phyloP scores from a whole-genome alignment of 2,329 filamentous ascomycete genomes.

The Colletotrichum sojae region DNA sequence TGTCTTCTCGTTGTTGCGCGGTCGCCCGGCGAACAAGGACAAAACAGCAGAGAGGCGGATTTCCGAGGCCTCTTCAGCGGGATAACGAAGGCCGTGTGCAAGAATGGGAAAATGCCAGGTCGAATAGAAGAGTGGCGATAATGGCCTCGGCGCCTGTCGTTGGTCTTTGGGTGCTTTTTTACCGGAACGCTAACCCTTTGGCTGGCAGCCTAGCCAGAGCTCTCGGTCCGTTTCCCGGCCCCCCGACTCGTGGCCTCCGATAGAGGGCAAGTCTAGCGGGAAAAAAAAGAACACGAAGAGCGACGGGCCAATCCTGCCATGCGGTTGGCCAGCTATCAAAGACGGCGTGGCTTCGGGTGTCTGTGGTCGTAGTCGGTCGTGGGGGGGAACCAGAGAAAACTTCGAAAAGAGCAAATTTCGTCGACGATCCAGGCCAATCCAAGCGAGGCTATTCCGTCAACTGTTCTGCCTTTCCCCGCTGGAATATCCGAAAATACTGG shows the following conservation, averaged over 20 bases:
- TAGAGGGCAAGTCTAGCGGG: slow-evolving; percentile 15
- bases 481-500: slow-evolving; percentile 1
- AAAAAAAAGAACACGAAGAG: slow-evolving; percentile 20
- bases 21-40: slow-evolving; percentile 12
- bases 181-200: slow-evolving; percentile 19
- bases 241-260: slow-evolving; percentile 6
- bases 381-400: slow-evolving; percentile 14
- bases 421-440: background rate
- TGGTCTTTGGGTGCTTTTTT: slow-evolving; percentile 14
- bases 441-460: slow-evolving; percentile 1
- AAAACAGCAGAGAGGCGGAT: slow-evolving; percentile 4
- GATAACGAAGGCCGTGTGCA: slow-evolving; percentile 9
- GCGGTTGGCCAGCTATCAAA: slow-evolving; percentile 23
- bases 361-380: slow-evolving; percentile 20
- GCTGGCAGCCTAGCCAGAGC: slow-evolving; percentile 21
- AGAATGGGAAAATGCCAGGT: background rate
- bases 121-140: slow-evolving; percentile 10
- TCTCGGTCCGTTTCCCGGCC: slow-evolving; percentile 33
- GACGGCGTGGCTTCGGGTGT: slow-evolving; percentile 31
- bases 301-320: slow-evolving; percentile 27
- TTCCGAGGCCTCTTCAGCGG: background rate
- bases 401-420: too few relatives aligned
- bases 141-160: slow-evolving; percentile 15
- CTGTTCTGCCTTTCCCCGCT: slow-evolving; percentile 1
- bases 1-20: slow-evolving; percentile 6